Conservation (phyloP, 768 basidiomycete species). For the Termitomyces sp. region DNA sequence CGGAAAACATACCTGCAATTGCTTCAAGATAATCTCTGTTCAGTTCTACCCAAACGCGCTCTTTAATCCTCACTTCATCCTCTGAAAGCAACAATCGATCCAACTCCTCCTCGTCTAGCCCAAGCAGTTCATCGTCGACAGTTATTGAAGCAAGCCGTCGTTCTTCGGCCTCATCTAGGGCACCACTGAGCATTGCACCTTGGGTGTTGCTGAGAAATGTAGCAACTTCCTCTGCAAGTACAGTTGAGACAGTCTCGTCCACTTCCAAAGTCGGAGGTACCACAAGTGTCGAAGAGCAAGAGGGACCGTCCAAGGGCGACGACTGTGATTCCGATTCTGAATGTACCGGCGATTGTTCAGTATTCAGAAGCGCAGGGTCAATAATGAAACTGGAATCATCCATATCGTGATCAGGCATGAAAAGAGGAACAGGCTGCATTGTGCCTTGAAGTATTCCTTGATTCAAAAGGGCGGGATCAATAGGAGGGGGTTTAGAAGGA, state of each 20-base stretch:
- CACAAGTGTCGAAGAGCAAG: slow-evolving; percentile 11
- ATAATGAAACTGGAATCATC: slow-evolving; percentile 42
- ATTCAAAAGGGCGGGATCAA: slow-evolving; percentile 58
- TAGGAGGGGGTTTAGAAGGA: slow-evolving; percentile 19
- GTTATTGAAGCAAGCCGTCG: slow-evolving; percentile 49
- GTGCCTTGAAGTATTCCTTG: slow-evolving; percentile 66
- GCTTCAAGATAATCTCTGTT: slow-evolving; percentile 89
- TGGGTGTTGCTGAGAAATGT: slow-evolving; percentile 58
- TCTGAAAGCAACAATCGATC: slow-evolving; percentile 73
- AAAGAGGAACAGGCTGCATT: slow-evolving; percentile 33
- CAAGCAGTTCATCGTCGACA: slow-evolving; percentile 58
- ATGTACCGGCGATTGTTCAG: not conserved
- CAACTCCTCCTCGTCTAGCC: slow-evolving; percentile 89
- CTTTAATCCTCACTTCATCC: slow-evolving; percentile 81
- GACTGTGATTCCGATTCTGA: not conserved
- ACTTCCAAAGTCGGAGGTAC: slow-evolving; percentile 31
- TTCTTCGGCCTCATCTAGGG: slow-evolving; percentile 64
- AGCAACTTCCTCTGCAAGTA: slow-evolving; percentile 65
- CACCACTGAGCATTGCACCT: slow-evolving; percentile 51
- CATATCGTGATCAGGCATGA: slow-evolving; percentile 39
- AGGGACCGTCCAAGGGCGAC: slow-evolving; percentile 1
- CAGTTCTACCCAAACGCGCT: slow-evolving; percentile 91
- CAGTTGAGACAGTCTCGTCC: slow-evolving; percentile 58
- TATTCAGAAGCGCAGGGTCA: slow-evolving; percentile 46
- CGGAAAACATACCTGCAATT: slow-evolving; percentile 61